A percentile compares a stretch with the other conserved stretches of the same genome.
Conservation (phyloP, 164 flowering plant species). For the Macadamia tetraphylla region DNA sequence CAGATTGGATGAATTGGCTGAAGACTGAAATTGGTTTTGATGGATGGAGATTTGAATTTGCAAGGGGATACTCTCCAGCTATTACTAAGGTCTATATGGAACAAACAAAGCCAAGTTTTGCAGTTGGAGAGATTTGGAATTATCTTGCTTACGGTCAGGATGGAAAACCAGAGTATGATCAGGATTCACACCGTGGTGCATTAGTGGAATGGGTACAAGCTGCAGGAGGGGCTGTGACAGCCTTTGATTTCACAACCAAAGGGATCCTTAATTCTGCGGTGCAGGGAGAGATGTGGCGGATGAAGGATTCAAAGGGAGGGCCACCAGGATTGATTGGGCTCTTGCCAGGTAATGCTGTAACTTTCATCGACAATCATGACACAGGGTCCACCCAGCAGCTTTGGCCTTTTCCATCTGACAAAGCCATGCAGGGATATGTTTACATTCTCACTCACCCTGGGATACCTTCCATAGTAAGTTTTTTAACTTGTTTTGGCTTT, state of each 20-base stretch:
- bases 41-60: slow-evolving; percentile 78
- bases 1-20: slow-evolving; percentile 85
- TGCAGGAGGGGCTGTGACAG: slow-evolving; percentile 48
- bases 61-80: slow-evolving; percentile 46
- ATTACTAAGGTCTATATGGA: slow-evolving; percentile 48
- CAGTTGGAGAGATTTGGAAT: slow-evolving; percentile 66
- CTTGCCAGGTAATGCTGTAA: slow-evolving; percentile 53
- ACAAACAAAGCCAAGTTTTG: slow-evolving; percentile 44
- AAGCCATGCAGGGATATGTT: slow-evolving; percentile 74
- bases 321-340: slow-evolving; percentile 75
- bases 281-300: slow-evolving; percentile 47
- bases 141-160: slow-evolving; percentile 29
- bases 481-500: not conserved
- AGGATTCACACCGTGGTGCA: slow-evolving; percentile 44
- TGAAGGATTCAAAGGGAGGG: slow-evolving; percentile 52
- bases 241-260: slow-evolving; percentile 79
- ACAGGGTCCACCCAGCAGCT: slow-evolving; percentile 48
- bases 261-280: slow-evolving; percentile 73
- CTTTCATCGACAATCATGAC: slow-evolving; percentile 84
- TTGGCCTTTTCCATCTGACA: slow-evolving; percentile 80
- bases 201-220: slow-evolving; percentile 46
- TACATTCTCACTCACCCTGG: slow-evolving; percentile 90
- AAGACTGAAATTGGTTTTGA: slow-evolving; percentile 60
- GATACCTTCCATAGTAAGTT: slow-evolving; percentile 54
- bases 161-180: slow-evolving; percentile 40